These are phyloP conservation scores for Yamadazyma sp. DNA, from an alignment of 805 yeast genomes.

Conservation along the genomic window DNA sequence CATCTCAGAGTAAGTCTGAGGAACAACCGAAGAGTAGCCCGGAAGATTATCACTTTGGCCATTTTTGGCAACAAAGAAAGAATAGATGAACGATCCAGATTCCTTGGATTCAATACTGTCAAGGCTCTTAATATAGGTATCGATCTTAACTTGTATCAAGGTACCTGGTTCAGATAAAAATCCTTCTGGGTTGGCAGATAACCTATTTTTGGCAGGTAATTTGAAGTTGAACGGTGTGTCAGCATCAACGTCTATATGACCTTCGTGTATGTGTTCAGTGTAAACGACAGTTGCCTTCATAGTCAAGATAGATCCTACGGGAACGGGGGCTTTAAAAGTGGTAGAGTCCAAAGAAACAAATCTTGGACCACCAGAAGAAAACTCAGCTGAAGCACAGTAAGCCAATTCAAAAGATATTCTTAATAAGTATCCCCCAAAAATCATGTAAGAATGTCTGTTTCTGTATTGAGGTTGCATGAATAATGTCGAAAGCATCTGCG, in stretches of 20 bases:
- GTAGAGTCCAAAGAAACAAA: constrained; percentile 89
- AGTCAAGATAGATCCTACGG: constrained; percentile 87
- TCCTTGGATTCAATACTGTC: constrained; percentile 61
- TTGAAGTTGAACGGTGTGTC: constrained; percentile 50
- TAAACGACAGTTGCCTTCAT: constrained; percentile 82
- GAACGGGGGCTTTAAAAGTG: constrained; percentile 91
- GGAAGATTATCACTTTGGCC: constrained; percentile 42
- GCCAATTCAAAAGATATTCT: constrained; percentile 94
- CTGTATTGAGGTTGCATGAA: constrained; percentile 97
- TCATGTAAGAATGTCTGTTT: constrained; percentile 91
- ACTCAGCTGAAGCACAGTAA: constrained; percentile 88
- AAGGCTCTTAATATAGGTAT: constrained; percentile 70
- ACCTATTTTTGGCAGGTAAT: constrained; percentile 55
- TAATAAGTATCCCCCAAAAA: constrained; percentile 91
- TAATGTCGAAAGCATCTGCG: constrained; percentile 69
- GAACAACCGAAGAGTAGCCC: constrained; percentile 75
- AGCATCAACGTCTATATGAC: constrained; percentile 20
- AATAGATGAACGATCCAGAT: constrained; percentile 85
- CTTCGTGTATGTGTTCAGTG: constrained; percentile 64
- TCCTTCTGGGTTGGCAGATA: constrained; percentile 52
- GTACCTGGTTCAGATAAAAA: constrained; percentile 80
- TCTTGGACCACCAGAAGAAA: constrained; percentile 81
- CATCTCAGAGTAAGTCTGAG: constrained; percentile 89
- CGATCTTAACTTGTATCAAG: constrained; percentile 84
- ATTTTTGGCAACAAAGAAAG: constrained; percentile 79